Base-by-base conservation (phyloP, 2,329 filamentous ascomycete species). In the Tolypocladium paradoxum region DNA sequence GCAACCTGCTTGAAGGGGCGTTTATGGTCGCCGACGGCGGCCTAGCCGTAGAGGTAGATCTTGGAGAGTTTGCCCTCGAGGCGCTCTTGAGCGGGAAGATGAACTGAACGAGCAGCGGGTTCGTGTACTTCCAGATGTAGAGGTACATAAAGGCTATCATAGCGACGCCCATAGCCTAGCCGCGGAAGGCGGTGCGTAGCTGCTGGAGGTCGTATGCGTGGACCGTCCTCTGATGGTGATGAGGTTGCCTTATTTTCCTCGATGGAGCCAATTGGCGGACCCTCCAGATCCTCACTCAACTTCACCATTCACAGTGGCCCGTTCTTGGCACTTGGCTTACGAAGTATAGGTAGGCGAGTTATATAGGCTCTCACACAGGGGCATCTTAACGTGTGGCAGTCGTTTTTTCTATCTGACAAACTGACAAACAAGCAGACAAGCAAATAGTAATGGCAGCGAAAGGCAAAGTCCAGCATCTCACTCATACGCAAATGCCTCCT, bases 121-220 rank as follows among this genome's bases (percentile, higher is more conserved):
- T 97, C 76, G 91, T 97, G 85, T 97, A 99, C 73, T 96, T 90
- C 81, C n/a, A n/a, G n/a, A 99, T 88, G 84, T 97, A 99, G 58
- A 97, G 62, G 77, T 97, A 93, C 92, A 99, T 97, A 67, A 96
- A 88, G 57, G 74, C 84, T 91, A 97, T 97, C 91, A 99, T 99
- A 70, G 82, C 91, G 55, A 97, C 79, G 56, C 93, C 93, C 88
- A 96, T 97, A 65, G 95, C 75, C 76, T 96, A 92, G 59, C 85
- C 82, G 73, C 93, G 93, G 80, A 92, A 89, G 60, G 90, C 80
- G 59, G 81, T 77, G 74, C 87, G 87, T 68, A 97, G 81, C 76
- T 97, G 92, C 63, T 81, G 76, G 65, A 84, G 78, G 73, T 99
- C 93, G 79, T 99, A 99, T 66, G 91, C 90, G 76, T 95, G 87